Evolutionary conservation across 306 rosid species (phyloP), one percentile per base, ranked within the genome.

Genomic region (Cucumis cinereus): DNA sequence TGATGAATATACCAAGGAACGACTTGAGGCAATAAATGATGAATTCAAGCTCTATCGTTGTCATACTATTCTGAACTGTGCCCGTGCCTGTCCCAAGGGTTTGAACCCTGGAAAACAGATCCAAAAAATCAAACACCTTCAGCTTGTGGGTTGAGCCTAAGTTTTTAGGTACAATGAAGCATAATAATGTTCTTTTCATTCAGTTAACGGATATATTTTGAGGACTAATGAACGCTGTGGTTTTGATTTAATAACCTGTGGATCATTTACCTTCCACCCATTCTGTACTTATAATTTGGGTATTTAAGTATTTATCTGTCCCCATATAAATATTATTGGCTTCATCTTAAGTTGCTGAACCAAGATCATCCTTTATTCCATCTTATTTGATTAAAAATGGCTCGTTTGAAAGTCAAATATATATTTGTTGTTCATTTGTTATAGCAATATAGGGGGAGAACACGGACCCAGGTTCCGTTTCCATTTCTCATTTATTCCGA

Each of bases 41-140:
- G 99, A 95, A 85, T 95, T 85, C 90, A 95, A 95, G 92, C 98
- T 95, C 71, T 95, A 95, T 71, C 96, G 99, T n/a, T 95, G 99
- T 79, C 99, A 95, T 88, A 95, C 99, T 78, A 95, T 95, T 79
- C 82, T 92, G 90, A 95, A 95, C 85, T 95, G 99, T 76, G 91
- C 99, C 53, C 93, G 91, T 49, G 98, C 98, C 81, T 92, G 99
- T 63, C 99, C 99, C 7, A 95, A 95, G 89, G 99, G 99, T 57
- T 82, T 95, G 90, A 95, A 88, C 80, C 99, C 99, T 0, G 99
- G 98, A 83, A 90, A 90, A 90, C 91, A 95, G 87, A 95, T 95
- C 79, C 70, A 72, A 57, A 63, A 92, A 77, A 95, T 92, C 90
- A 95, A 95, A 84, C 79, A 81, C 8, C 97, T 90, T 52, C 88